Percentiles rank a stretch among this genome's conserved stretches.
These are phyloP conservation scores for Nemania sp. DNA, from an alignment of 2,329 filamentous ascomycete genomes.

Conservation along the genomic window DNA sequence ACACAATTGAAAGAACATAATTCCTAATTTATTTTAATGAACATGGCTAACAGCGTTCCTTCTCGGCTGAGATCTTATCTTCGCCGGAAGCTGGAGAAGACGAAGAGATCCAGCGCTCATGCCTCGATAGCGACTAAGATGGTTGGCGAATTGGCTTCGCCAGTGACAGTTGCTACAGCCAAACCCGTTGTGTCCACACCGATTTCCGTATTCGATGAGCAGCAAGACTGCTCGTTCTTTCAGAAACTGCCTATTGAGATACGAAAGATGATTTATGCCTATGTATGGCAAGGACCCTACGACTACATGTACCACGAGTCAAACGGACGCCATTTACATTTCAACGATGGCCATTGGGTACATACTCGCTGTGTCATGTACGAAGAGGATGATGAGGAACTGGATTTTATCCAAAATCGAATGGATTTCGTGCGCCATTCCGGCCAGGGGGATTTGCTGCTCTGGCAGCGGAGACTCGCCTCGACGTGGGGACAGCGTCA, in stretches of 20 bases:
- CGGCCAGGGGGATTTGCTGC: slow-evolving; percentile 27
- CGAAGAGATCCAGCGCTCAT: slow-evolving; percentile 23
- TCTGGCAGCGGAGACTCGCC: slow-evolving; percentile 37
- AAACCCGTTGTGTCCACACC: background rate
- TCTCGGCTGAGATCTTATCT: slow-evolving; percentile 34
- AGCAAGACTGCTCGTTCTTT: slow-evolving; percentile 37
- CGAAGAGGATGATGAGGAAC: slow-evolving; percentile 33
- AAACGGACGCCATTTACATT: slow-evolving; percentile 36
- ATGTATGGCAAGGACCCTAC: slow-evolving; percentile 32
- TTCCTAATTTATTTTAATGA: background rate
- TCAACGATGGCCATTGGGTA: slow-evolving; percentile 36
- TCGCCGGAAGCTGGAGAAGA: slow-evolving; percentile 28
- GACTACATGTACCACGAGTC: slow-evolving; percentile 35
- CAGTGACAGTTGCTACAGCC: background rate
- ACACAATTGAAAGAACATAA: background rate
- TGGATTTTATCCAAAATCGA: slow-evolving; percentile 34
- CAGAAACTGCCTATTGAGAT: slow-evolving; percentile 41
- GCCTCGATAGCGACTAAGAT: slow-evolving; percentile 8
- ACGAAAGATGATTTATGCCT: slow-evolving; percentile 38
- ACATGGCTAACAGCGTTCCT: slow-evolving; percentile 31
- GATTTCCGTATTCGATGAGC: slow-evolving; percentile 22
- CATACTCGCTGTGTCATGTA: slow-evolving; percentile 38
- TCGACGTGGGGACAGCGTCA: slow-evolving; percentile 40
- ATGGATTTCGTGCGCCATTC: slow-evolving; percentile 34
- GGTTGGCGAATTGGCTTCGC: background rate